Base-by-base conservation (phyloP, 2,329 filamentous ascomycete species). In the Byssothecium circinans region DNA sequence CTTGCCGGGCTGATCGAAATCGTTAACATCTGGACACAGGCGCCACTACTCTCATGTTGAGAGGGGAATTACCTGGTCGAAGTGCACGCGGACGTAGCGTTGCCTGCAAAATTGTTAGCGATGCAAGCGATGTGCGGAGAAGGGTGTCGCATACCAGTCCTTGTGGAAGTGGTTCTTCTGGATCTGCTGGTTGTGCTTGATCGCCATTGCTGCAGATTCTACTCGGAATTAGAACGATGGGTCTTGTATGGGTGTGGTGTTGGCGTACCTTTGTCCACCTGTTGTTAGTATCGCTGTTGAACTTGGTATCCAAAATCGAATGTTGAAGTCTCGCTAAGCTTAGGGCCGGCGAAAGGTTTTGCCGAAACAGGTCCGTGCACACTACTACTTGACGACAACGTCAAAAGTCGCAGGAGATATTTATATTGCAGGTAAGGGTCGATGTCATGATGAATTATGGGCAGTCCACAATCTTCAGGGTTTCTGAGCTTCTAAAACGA, bases 101-200 rank as follows among this genome's bases (percentile, higher is more conserved):
- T 97, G 91, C 94, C 94, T 67, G 53, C 17, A 20, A n/a, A 29
- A 37, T 35, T 50, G 55, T 68, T 43, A 68, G 64, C 57, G 54
- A 33, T 33, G 34, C 33, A 41, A 14, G 19, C 20, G 35, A 38
- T 18, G 23, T 15, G 37, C 20, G 29, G 47, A 19, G 41, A 49
- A 58, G 50, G 52, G 47, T 56, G 41, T 45, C 45, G 44, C 57
- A 51, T 62, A 67, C 64, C 64, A 99, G 85, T 99, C 91, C 62
- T 69, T 69, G 64, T 68, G 67, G 65, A 70, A 70, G 50, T 70
- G 91, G 86, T 95, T 95, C 85, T 92, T 88, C 77, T 88, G 87
- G 79, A 96, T 87, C 83, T 92, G 88, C 84, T 96, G 91, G 83
- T 97, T 97, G 88, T 96, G 91, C 87, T 95, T 95, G 90, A 97